Evolutionary conservation across 768 basidiomycete genomes (phyloP), one percentile per base, ranked within the genome.

Genomic region (Scleroderma bovista): DNA sequence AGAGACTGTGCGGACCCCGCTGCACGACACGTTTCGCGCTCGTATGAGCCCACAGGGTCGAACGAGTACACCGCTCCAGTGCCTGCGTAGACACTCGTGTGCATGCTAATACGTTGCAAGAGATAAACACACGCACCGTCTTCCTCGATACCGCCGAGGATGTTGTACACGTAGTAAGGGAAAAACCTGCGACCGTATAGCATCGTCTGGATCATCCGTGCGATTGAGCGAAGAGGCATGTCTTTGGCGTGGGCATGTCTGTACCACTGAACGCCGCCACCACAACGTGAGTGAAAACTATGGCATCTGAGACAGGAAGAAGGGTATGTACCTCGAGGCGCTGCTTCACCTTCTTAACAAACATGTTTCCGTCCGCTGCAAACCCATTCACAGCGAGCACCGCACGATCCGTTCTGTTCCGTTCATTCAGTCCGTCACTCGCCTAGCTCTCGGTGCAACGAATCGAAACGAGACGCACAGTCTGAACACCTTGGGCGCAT

Each of bases 41-140:
- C 94, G 68, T 99, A 99, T 43, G 90, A 93, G 23, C 96, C 96
- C 29, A 98, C 93, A 34, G 96, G 96, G 70, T 99, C 96, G 69
- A 96, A 99, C n/a, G 95, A 97, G 76, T 99, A 99, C 26, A 99
- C 94, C 10, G 95, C 92, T 46, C 96, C 96, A 33, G 90, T 82
- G 11, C 94, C 93, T 95, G 64, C 3, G 33, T 39, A 36, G n/a
- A 36, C 19, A 8, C 29, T 17, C 33, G 6, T 34, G 3, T 26
- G 38, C 4, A 29, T 8, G 15, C 26, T n/a, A n/a, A 26, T 8
- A 37, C 17, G 15, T 3, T 33, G 9, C 19, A 33, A 47, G 20
- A 44, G 15, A 10, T 6, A 8, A 19, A 6, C 42, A 32, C 10
- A 77, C 87, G 58, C 61, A 93, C 93, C 93, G 65, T 96, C 93